These are phyloP conservation scores for Passiflora organensis DNA, from an alignment of 345 rosid species.

Conservation along the genomic window DNA sequence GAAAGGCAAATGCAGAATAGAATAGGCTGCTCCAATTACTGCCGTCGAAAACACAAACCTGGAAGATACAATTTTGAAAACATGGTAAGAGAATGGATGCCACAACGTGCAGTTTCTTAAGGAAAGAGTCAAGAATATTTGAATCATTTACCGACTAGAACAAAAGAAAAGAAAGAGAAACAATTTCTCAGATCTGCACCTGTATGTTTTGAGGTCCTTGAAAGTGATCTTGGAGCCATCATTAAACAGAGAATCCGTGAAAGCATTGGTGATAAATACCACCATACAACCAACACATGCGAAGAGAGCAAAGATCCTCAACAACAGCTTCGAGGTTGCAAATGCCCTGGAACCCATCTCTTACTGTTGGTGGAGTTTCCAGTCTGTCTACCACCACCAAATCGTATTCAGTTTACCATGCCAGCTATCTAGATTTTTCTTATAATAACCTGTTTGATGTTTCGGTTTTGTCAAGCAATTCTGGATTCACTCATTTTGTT, in stretches of 20 bases:
- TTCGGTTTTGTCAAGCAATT: not conserved
- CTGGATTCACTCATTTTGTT: not conserved
- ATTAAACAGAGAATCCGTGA: not conserved
- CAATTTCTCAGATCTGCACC: slow-evolving; percentile 3
- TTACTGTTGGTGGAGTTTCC: not conserved
- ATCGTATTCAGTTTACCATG: not conserved
- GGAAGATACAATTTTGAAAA: too few species aligned
- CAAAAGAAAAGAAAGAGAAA: too few species aligned
- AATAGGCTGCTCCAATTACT: slow-evolving; percentile 19
- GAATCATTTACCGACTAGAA: too few species aligned
- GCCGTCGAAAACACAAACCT: slow-evolving; percentile 24
- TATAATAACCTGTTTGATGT: not conserved
- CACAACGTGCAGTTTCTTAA: too few species aligned
- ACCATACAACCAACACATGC: slow-evolving; percentile 13
- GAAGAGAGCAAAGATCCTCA: slow-evolving; percentile 28
- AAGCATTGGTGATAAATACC: slow-evolving; percentile 13
- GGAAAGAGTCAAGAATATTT: too few species aligned
- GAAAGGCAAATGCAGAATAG: slow-evolving; percentile 27
- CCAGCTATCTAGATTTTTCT: not conserved
- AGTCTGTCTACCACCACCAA: too few species aligned
- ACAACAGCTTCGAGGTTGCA: slow-evolving; percentile 17
- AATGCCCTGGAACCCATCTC: slow-evolving; percentile 4
- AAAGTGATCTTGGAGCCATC: slow-evolving; percentile 20
- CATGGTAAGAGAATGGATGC: too few species aligned
- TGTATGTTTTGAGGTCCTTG: slow-evolving; percentile 27